A percentile compares a stretch with the other conserved stretches of the same genome.
Conservation (phyloP, 768 basidiomycete species). For the Mycena kentingensis region DNA sequence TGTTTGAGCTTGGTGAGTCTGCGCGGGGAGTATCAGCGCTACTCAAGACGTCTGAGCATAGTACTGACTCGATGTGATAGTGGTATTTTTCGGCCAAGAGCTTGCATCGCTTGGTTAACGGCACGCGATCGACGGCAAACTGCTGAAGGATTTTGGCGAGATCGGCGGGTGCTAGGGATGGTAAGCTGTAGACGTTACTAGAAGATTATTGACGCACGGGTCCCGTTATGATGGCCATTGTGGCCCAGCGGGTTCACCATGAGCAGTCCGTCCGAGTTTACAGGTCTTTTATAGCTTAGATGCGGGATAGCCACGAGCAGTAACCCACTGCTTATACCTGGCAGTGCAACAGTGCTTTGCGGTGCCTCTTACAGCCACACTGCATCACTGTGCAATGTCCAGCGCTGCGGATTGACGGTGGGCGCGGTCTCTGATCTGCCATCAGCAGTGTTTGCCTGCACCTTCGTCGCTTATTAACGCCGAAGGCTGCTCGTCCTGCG, state of each 20-base stretch:
- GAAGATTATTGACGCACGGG: neutral
- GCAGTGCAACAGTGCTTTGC: no score
- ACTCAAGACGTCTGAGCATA: neutral
- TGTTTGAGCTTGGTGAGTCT: slow-evolving; percentile 5
- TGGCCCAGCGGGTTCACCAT: neutral
- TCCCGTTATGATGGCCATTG: neutral
- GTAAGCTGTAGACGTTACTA: neutral
- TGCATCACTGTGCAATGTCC: no score
- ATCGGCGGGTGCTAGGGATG: neutral
- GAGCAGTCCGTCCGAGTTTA: no score
- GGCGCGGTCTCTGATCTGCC: no score
- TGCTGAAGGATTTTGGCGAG: neutral
- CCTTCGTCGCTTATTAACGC: no score
- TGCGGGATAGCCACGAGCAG: no score
- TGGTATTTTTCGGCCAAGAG: neutral
- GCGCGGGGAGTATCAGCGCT: neutral
- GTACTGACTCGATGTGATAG: neutral
- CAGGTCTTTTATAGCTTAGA: no score
- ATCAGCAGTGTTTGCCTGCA: no score
- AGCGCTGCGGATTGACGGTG: no score
- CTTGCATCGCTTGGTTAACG: neutral
- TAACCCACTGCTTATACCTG: no score
- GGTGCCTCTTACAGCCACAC: no score
- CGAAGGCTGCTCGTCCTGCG: no score
- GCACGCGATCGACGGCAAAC: neutral